These are phyloP conservation scores for Venturia pyrina DNA, from an alignment of 2,329 filamentous ascomycete genomes.

Conservation along the genomic window DNA sequence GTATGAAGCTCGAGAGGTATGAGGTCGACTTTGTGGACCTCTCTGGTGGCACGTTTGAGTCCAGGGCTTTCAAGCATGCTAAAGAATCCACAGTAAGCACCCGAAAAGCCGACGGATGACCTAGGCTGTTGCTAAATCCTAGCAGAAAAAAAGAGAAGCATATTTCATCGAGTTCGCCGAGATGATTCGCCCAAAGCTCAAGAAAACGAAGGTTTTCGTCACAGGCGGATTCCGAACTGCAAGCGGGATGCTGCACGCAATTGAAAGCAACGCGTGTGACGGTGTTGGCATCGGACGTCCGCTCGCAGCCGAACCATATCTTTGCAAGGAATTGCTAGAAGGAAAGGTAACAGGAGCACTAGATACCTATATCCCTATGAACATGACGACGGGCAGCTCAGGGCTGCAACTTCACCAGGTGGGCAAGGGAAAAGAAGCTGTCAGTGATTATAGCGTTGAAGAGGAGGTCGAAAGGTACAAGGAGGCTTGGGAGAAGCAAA, in stretches of 20 bases:
- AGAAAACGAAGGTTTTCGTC: conserved; percentile 47
- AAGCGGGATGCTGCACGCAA: conserved; percentile 46
- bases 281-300: conserved; percentile 50
- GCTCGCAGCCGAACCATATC: conserved; percentile 39
- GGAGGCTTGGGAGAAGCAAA: conserved; percentile 20
- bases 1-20: conserved; percentile 37
- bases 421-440: conserved; percentile 17
- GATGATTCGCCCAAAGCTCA: conserved; percentile 37
- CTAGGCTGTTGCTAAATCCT: not conserved
- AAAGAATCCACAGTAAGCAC: conserved; percentile 36
- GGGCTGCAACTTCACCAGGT: conserved; percentile 23
- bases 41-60: conserved; percentile 50
- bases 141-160: conserved; percentile 41
- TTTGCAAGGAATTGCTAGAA: conserved; percentile 36
- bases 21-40: conserved; percentile 50
- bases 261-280: conserved; percentile 37
- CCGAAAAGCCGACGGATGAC: no score
- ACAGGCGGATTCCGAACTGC: conserved; percentile 49
- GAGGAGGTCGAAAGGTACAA: conserved; percentile 22
- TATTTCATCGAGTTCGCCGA: conserved; percentile 54
- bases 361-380: conserved; percentile 24
- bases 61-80: conserved; percentile 41
- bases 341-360: conserved; percentile 40
- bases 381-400: conserved; percentile 22
- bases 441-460: conserved; percentile 23